Percentiles rank a stretch among this genome's conserved stretches.
These are phyloP conservation scores for Omphalotus guepiniiformis DNA, from an alignment of 768 basidiomycete genomes.

Conservation along the genomic window DNA sequence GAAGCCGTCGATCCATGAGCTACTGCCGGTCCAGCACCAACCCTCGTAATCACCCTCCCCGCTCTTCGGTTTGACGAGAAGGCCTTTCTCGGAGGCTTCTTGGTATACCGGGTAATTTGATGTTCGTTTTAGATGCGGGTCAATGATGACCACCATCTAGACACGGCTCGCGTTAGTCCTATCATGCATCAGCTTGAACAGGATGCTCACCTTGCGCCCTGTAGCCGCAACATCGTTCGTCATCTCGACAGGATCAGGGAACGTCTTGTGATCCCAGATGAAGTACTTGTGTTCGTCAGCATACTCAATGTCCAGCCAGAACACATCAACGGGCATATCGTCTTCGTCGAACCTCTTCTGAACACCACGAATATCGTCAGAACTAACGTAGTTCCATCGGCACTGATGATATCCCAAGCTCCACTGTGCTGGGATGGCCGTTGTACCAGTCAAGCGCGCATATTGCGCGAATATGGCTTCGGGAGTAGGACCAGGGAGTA, in stretches of 20 bases:
- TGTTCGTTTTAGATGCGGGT: conserved; percentile 91
- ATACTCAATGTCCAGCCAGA: conserved; percentile 98
- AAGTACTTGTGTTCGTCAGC: conserved; percentile 94
- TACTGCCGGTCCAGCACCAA: conserved; percentile 98
- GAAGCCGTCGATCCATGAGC: conserved; percentile 97
- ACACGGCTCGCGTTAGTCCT: conserved; percentile 2
- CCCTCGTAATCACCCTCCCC: conserved; percentile 89
- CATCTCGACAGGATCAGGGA: conserved; percentile 96
- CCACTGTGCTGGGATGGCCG: conserved; percentile 88
- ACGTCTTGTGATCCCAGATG: conserved; percentile 89
- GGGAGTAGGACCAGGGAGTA: conserved; percentile 89
- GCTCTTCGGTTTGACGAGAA: conserved; percentile 79
- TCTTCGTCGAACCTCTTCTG: conserved; percentile 89
- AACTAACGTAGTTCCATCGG: conserved; percentile 95
- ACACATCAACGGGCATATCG: conserved; percentile 92
- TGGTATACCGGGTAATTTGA: conserved; percentile 79
- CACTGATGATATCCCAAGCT: conserved; percentile 96
- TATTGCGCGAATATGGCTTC: conserved; percentile 84
- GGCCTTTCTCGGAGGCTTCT: conserved; percentile 72
- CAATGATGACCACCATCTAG: conserved; percentile 97
- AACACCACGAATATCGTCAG: conserved; percentile 81
- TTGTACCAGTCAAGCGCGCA: conserved; percentile 75
- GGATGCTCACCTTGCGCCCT: conserved; percentile 68
- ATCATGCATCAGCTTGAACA: background rate
- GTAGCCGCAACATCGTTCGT: conserved; percentile 79